Evolutionary conservation across 371 early-diverging fungal species (phyloP), one percentile per base, ranked within the genome.

Genomic region (Mortierella sp.): DNA sequence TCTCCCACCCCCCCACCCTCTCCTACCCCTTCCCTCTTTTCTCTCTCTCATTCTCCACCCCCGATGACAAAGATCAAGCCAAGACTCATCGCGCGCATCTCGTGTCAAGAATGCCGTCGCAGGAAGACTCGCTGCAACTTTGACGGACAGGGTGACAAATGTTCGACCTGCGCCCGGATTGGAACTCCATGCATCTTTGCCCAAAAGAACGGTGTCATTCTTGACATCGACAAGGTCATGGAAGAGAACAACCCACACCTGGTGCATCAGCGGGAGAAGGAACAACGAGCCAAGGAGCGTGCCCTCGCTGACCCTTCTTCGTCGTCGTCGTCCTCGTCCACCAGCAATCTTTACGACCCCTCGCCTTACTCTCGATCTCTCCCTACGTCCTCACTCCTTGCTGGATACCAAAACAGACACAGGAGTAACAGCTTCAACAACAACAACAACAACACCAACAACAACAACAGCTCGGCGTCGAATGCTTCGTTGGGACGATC

Each of bases 41-140:
- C 22, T 39, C 39, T 27, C 52, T 27, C 43, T 44, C 21, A 17
- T 40, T n/a, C 28, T 24, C 34, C 46, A 1, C 27, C 29, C 48
- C 49, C 4, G 22, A 73, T 76, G 76, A 76, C 76, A 60, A 76
- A 76, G 65, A 76, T 76, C 65, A 76, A 76, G 44, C 76, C 68
- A 14, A 67, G 76, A 43, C 69, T 76, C 50, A 76, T 76, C 56
- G 76, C 76, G 2, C 76, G 76, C 69, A 76, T 76, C 57, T 76
- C 76, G 34, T 76, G 76, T 37, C 76, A 76, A 39, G 76, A 76
- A 29, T 76, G 76, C 40, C 68, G 76, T 22, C 65, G 76, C 1
- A 55, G 76, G 39, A 76, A 76, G 43, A 76, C 76, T n/a, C 56
- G 76, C 7, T 76, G 76, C 59, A 76, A 76, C 65, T 68, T 57